Conservation (phyloP, 805 yeast genomes). For the Sungouiozyma ichnusensis region DNA sequence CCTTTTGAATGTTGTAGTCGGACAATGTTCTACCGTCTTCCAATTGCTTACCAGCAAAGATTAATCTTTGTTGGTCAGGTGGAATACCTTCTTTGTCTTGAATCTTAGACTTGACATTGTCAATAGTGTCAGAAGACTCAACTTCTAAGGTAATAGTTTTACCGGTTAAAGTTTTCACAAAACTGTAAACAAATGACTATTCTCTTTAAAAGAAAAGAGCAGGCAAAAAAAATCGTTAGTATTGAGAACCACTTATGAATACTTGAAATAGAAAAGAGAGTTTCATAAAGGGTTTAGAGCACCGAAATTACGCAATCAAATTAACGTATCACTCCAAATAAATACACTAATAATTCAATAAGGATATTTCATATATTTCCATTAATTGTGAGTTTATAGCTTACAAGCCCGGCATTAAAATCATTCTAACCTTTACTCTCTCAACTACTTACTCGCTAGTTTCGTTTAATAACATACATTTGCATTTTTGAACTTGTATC, state of each 20-base stretch:
- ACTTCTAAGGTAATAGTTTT: slow-evolving; percentile 96
- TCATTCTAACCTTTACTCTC: neutral
- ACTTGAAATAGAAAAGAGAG: no score
- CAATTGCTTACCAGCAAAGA: slow-evolving; percentile 61
- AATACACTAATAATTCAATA: no score
- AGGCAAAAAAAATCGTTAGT: slow-evolving; percentile 10
- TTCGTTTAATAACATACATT: slow-evolving; percentile 8
- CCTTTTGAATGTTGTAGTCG: slow-evolving; percentile 64
- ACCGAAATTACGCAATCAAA: no score
- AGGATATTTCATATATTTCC: no score
- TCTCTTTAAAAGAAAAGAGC: no score
- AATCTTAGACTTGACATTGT: slow-evolving; percentile 88
- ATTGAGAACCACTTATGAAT: slow-evolving; percentile 2
- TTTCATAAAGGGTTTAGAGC: no score
- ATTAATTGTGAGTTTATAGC: no score
- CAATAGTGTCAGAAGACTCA: slow-evolving; percentile 95
- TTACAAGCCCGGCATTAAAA: no score
- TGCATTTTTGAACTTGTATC: slow-evolving; percentile 10
- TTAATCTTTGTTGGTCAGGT: slow-evolving; percentile 61
- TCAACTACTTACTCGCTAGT: neutral
- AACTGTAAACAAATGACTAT: slow-evolving; percentile 38
- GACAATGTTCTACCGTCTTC: slow-evolving; percentile 65
- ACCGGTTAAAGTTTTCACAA: slow-evolving; percentile 96
- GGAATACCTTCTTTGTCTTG: slow-evolving; percentile 66
- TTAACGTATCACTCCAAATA: no score